These are phyloP conservation scores for Chlamydomonas eustigma DNA, from an alignment of 139 green algal genomes.

Conservation along the genomic window DNA sequence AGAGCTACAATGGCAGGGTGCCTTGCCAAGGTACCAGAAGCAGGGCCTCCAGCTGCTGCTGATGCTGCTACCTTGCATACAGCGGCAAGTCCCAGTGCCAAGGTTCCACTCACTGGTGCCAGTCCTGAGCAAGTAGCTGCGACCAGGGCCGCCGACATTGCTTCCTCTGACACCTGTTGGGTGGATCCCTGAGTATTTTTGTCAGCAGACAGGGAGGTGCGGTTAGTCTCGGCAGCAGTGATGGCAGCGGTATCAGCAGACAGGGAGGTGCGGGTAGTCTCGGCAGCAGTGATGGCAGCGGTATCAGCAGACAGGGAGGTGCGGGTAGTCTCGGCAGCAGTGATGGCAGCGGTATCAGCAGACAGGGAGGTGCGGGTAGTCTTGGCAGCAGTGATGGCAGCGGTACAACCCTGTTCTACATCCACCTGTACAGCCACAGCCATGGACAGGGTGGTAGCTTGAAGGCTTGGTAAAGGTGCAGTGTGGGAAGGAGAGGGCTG, in stretches of 20 bases:
- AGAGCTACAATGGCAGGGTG: neutral
- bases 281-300: neutral
- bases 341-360: neutral
- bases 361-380: neutral
- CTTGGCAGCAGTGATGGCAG: neutral
- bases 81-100: neutral
- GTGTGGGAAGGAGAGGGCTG: too few species aligned
- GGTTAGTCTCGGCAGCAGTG: neutral
- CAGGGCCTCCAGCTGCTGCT: neutral
- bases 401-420: too few species aligned
- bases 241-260: neutral
- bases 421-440: too few species aligned
- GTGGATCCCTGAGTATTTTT: neutral
- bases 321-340: neutral
- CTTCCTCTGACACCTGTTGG: too few species aligned
- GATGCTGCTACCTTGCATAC: neutral
- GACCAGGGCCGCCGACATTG: neutral
- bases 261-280: neutral
- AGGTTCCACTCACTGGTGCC: neutral
- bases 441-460: too few species aligned
- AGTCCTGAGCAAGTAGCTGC: neutral
- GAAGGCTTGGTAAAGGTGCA: too few species aligned
- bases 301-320: neutral
- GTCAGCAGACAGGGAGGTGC: neutral
- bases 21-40: neutral